These are phyloP conservation scores for Scenedesmus sp. DNA, from an alignment of 163 green algal genomes.

Conservation along the genomic window DNA sequence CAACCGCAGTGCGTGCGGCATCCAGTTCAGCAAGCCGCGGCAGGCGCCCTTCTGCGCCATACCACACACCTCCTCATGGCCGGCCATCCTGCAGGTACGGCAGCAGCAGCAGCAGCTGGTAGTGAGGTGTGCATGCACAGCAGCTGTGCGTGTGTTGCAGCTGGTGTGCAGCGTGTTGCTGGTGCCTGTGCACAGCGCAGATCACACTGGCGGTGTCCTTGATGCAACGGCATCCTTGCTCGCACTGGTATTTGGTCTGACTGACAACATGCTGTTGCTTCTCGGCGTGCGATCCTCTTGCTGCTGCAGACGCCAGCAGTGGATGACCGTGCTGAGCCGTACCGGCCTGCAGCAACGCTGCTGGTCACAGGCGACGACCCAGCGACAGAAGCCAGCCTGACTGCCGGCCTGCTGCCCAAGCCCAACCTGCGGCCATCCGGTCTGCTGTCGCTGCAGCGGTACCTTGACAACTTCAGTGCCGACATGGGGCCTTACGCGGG, in stretches of 20 bases:
- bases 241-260: no score
- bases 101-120: not conserved
- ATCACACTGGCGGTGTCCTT: no score
- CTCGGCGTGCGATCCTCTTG: not conserved
- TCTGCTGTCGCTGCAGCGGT: conserved; percentile 29
- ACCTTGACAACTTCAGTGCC: conserved; percentile 24
- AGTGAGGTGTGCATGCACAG: no score
- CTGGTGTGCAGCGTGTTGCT: no score
- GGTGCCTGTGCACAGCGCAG: no score
- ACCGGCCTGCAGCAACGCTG: conserved; percentile 53
- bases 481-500: not conserved
- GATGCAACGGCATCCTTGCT: no score
- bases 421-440: conserved; percentile 6
- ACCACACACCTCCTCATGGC: conserved; percentile 70
- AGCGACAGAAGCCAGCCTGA: not conserved
- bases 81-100: conserved; percentile 69
- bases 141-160: no score
- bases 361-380: conserved; percentile 63
- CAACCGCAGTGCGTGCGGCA: conserved; percentile 69
- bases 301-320: conserved; percentile 63
- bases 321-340: conserved; percentile 57
- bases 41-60: conserved; percentile 77
- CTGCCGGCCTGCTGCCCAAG: conserved; percentile 4
- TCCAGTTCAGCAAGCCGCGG: conserved; percentile 67
- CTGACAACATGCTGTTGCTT: not conserved